Percentiles rank a stretch among this genome's conserved stretches.
phyloP scores from a whole-genome alignment of 306 rosid genomes.

The Heteromeles arbutifolia region DNA sequence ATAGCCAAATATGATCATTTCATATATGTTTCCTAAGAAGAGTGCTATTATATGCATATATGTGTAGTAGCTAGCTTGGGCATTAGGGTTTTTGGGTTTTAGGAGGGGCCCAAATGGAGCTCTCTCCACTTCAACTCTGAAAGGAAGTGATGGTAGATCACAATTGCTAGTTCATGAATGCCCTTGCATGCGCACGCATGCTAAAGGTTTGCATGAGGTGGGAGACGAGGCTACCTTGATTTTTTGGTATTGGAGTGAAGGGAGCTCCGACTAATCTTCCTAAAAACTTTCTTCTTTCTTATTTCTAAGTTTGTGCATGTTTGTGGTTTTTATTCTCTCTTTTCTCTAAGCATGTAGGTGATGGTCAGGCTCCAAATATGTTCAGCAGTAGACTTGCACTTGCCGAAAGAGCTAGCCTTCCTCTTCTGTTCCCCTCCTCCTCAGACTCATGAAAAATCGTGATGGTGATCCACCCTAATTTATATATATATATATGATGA shows the following conservation, averaged over 20 bases:
- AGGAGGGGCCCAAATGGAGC: slow-evolving; percentile 29
- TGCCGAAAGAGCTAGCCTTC: no score
- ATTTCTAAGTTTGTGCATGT: not conserved
- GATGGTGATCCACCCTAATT: not conserved
- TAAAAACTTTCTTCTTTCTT: not conserved
- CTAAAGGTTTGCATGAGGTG: slow-evolving; percentile 55
- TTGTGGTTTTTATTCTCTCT: not conserved
- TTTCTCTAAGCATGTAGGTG: not conserved
- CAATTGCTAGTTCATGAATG: slow-evolving; percentile 65
- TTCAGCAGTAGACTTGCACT: no score
- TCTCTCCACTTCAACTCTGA: slow-evolving; percentile 47
- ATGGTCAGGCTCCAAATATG: no score
- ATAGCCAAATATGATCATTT: not conserved
- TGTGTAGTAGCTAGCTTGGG: not conserved
- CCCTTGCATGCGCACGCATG: slow-evolving; percentile 32
- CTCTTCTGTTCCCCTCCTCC: not conserved
- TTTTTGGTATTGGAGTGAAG: slow-evolving; percentile 74
- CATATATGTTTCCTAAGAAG: not conserved
- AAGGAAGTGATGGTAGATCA: slow-evolving; percentile 46
- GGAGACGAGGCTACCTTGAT: slow-evolving; percentile 51
- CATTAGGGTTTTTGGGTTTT: not conserved
- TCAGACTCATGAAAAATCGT: not conserved
- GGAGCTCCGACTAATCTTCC: slow-evolving; percentile 34
- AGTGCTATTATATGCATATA: not conserved
- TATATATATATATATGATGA: not conserved